phyloP scores from a whole-genome alignment of 2,329 filamentous ascomycete genomes.

The Ceratocystis ficicola region DNA sequence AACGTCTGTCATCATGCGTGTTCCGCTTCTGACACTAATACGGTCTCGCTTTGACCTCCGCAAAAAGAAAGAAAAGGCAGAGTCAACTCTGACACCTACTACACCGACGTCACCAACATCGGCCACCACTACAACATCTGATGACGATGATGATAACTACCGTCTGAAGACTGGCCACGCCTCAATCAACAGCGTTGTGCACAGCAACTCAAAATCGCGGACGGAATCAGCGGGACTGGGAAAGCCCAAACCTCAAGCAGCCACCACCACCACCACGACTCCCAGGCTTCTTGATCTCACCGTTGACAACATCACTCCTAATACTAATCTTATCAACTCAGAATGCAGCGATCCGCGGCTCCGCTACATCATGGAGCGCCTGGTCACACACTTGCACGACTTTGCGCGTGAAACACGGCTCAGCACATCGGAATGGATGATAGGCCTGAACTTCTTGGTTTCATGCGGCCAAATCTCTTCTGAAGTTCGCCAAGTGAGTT shows the following conservation, averaged over 20 bases:
- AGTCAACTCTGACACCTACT: background rate
- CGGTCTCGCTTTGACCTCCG: constrained; percentile 10
- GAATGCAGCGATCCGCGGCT: constrained; percentile 48
- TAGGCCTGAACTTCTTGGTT: constrained; percentile 55
- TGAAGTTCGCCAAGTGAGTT: constrained; percentile 51
- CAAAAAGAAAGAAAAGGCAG: constrained; percentile 8
- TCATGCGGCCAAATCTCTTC: constrained; percentile 55
- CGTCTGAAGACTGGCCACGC: background rate
- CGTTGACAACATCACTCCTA: constrained; percentile 62
- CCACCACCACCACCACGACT: background rate
- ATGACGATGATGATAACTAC: background rate
- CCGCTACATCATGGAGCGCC: constrained; percentile 55
- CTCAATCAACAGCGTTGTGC: background rate
- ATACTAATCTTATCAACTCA: constrained; percentile 58
- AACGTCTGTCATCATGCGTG: background rate
- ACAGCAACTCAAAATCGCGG: background rate
- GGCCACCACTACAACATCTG: background rate
- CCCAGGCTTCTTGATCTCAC: constrained; percentile 41
- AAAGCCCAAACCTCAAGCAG: background rate
- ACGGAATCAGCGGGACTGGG: background rate
- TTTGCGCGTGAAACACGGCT: constrained; percentile 64
- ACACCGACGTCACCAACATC: constrained; percentile 1
- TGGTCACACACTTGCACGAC: constrained; percentile 63
- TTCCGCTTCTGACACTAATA: constrained; percentile 10
- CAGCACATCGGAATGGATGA: constrained; percentile 62